Evolutionary conservation across 805 yeast species (phyloP).

Genomic region (Nakazawaea peltata): DNA sequence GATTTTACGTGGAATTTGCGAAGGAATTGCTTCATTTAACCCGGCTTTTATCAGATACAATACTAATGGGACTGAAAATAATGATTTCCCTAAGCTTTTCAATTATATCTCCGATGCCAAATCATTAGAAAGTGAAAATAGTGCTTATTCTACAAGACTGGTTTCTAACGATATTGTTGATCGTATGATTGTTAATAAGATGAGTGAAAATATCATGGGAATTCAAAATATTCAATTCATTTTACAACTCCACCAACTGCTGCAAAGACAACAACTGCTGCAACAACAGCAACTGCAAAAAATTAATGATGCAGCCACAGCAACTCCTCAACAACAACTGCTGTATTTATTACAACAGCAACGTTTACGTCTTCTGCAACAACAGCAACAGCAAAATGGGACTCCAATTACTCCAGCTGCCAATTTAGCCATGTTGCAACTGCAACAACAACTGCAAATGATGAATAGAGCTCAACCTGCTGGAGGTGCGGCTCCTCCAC

Average conservation of each 20-base stretch:
- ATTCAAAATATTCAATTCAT: slow-evolving; percentile 9
- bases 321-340: slow-evolving; percentile 21
- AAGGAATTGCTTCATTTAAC: slow-evolving; percentile 4
- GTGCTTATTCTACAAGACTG: neutral
- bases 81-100: slow-evolving; percentile 5
- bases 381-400: slow-evolving; percentile 10
- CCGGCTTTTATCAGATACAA: slow-evolving; percentile 8
- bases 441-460: slow-evolving; percentile 24
- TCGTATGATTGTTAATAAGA: slow-evolving; percentile 5
- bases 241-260: slow-evolving; percentile 22
- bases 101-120: neutral
- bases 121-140: neutral
- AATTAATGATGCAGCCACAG: slow-evolving; percentile 22
- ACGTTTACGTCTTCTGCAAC: slow-evolving; percentile 10
- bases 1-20: slow-evolving; percentile 1
- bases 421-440: slow-evolving; percentile 19
- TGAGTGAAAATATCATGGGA: slow-evolving; percentile 6
- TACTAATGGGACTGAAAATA: neutral
- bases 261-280: slow-evolving; percentile 18
- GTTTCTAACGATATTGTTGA: slow-evolving; percentile 6
- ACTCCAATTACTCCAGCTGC: slow-evolving; percentile 12
- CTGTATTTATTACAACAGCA: slow-evolving; percentile 23
- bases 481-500: slow-evolving; percentile 53
- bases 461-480: slow-evolving; percentile 11
- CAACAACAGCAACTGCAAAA: slow-evolving; percentile 22